Percentiles rank a stretch among this genome's conserved stretches.
Conservation (phyloP, 2,329 filamentous ascomycete genomes). For the Aschersonia sp. region DNA sequence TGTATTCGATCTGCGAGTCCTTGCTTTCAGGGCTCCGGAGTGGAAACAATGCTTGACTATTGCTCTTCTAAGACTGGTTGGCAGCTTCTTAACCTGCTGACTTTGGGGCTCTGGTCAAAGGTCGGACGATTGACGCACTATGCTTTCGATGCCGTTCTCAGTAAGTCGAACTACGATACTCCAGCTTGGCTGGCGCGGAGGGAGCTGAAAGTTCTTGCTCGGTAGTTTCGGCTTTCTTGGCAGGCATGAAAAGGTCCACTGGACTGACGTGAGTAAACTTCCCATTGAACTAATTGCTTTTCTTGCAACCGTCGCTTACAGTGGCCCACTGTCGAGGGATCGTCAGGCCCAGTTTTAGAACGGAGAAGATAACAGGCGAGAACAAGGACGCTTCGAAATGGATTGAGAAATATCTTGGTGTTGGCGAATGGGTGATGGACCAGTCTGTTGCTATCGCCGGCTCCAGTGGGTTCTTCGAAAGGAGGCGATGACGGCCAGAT, state of each 20-base stretch:
- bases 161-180: constrained; percentile 34
- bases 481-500: constrained; percentile 48
- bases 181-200: neutral
- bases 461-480: constrained; percentile 79
- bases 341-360: constrained; percentile 65
- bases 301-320: constrained; percentile 8
- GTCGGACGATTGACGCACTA: constrained; percentile 88
- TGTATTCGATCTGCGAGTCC: neutral
- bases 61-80: constrained; percentile 17
- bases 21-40: neutral
- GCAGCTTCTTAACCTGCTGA: constrained; percentile 53
- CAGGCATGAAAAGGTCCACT: constrained; percentile 93
- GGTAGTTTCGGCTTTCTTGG: constrained; percentile 84
- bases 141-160: constrained; percentile 86
- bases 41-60: neutral
- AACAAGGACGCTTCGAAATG: constrained; percentile 74
- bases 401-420: constrained; percentile 85
- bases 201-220: too few species aligned
- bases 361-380: constrained; percentile 65
- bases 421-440: constrained; percentile 98
- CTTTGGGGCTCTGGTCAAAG: constrained; percentile 59
- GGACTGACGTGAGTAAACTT: constrained; percentile 74
- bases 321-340: constrained; percentile 14
- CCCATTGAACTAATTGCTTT: neutral
- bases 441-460: constrained; percentile 86